Evolutionary conservation across 768 basidiomycete genomes (phyloP).

Genomic region (Trametes maxima): DNA sequence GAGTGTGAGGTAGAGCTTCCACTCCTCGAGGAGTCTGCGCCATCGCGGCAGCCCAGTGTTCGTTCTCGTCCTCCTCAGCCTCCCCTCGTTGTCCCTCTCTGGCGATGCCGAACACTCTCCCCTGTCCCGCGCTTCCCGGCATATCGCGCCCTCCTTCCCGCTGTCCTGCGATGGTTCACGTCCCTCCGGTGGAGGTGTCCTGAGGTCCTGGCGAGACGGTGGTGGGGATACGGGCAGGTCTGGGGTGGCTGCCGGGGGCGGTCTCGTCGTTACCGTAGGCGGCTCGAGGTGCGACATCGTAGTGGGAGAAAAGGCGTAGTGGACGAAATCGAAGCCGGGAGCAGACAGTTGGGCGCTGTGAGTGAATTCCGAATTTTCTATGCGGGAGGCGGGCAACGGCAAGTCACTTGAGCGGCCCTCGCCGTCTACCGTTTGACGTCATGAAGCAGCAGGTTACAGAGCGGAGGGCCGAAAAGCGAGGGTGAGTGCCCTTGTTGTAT

Average conservation of each 20-base stretch:
- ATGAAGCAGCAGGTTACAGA: not conserved
- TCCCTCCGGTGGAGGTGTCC: not conserved
- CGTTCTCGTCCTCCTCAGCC: not conserved
- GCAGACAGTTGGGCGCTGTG: not conserved
- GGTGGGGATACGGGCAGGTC: conserved; percentile 12
- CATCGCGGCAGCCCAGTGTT: not conserved
- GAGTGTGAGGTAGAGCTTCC: conserved; percentile 35
- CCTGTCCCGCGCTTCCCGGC: not conserved
- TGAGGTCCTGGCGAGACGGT: conserved; percentile 1
- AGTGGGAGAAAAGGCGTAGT: not conserved
- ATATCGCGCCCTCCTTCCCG: not conserved
- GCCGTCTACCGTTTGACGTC: conserved; percentile 10
- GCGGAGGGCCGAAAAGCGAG: too few species aligned
- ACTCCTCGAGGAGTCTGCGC: conserved; percentile 11
- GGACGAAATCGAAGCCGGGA: not conserved
- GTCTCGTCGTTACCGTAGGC: conserved; percentile 5
- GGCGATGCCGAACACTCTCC: not conserved
- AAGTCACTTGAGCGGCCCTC: not conserved
- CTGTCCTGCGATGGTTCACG: not conserved
- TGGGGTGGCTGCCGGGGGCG: conserved; percentile 1
- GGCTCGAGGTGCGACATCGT: conserved; percentile 15
- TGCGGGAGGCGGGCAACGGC: not conserved
- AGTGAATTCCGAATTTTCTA: conserved; percentile 8
- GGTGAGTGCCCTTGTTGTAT: too few species aligned
- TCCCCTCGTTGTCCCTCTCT: conserved; percentile 5